A percentile compares a stretch with the other conserved stretches of the same genome.
phyloP scores from a whole-genome alignment of 2,329 filamentous ascomycete species.

The Xylaria sp. region DNA sequence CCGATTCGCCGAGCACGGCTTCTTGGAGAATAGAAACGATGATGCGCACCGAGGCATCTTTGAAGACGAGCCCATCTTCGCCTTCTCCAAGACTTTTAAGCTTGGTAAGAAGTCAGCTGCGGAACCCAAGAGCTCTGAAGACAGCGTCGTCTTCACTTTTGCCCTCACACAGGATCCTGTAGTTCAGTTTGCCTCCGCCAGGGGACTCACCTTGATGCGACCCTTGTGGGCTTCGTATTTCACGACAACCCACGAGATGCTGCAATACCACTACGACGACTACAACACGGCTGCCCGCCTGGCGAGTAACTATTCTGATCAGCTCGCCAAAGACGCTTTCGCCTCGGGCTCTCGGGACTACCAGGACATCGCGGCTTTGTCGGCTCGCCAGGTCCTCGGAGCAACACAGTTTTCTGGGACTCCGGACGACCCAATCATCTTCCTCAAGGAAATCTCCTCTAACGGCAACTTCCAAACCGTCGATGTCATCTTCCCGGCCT shows the following conservation, averaged over 20 bases:
- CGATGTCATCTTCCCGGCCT: conserved; percentile 84
- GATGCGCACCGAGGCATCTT: conserved; percentile 69
- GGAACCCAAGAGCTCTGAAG: conserved; percentile 38
- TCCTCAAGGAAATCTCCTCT: conserved; percentile 84
- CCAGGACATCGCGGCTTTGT: conserved; percentile 75
- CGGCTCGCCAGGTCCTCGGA: conserved; percentile 78
- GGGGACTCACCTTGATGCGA: conserved; percentile 76
- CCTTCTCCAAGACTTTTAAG: conserved; percentile 69
- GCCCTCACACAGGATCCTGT: conserved; percentile 78
- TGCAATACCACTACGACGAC: conserved; percentile 77
- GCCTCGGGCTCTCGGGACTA: conserved; percentile 75
- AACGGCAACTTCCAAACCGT: conserved; percentile 86
- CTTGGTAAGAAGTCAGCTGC: conserved; percentile 42
- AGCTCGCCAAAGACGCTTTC: conserved; percentile 71
- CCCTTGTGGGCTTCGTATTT: conserved; percentile 83
- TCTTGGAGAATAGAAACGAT: conserved; percentile 68
- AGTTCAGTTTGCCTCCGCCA: conserved; percentile 75
- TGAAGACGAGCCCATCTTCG: conserved; percentile 81
- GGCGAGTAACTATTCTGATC: conserved; percentile 72
- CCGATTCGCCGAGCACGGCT: conserved; percentile 69
- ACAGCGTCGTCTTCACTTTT: conserved; percentile 73
- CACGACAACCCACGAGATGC: conserved; percentile 59
- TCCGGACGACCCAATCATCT: conserved; percentile 71
- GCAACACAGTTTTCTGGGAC: conserved; percentile 77
- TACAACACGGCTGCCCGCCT: conserved; percentile 65